Percentiles rank a stretch among this genome's conserved stretches.
Evolutionary conservation across 2,329 filamentous ascomycete genomes (phyloP).

Genomic region (Xylariales sp.): DNA sequence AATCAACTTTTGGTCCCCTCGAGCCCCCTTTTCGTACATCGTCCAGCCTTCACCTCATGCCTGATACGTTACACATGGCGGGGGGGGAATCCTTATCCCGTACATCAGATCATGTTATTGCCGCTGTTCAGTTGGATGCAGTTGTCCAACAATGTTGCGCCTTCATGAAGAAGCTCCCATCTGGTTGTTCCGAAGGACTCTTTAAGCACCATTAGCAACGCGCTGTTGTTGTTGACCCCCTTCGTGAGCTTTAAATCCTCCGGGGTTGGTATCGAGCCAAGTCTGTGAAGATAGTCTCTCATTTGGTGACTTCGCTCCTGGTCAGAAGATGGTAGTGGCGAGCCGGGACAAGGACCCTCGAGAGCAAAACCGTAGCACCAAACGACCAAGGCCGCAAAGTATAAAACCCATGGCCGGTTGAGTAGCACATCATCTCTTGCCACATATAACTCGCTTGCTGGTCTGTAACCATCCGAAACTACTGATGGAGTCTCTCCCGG

Average conservation of each 20-base stretch:
- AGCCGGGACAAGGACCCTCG: slow-evolving; percentile 66
- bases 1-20: no score
- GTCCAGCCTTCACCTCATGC: no score
- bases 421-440: slow-evolving; percentile 85
- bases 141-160: slow-evolving; percentile 71
- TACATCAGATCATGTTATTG: slow-evolving; percentile 11
- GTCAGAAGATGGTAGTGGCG: slow-evolving; percentile 49
- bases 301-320: slow-evolving; percentile 72
- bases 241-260: slow-evolving; percentile 69
- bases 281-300: slow-evolving; percentile 68
- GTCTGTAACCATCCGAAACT: slow-evolving; percentile 32
- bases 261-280: slow-evolving; percentile 68
- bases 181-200: slow-evolving; percentile 77
- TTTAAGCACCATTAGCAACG: slow-evolving; percentile 74
- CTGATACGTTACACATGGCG: no score
- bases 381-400: slow-evolving; percentile 85
- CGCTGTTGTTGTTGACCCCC: slow-evolving; percentile 78
- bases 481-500: slow-evolving; percentile 44
- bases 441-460: slow-evolving; percentile 56
- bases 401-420: slow-evolving; percentile 92
- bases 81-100: no score
- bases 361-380: slow-evolving; percentile 94
- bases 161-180: slow-evolving; percentile 91
- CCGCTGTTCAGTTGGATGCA: slow-evolving; percentile 60
- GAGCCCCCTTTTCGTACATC: no score